Conservation (phyloP, 73 alveolate genomes). For the Effrenium voratum region DNA sequence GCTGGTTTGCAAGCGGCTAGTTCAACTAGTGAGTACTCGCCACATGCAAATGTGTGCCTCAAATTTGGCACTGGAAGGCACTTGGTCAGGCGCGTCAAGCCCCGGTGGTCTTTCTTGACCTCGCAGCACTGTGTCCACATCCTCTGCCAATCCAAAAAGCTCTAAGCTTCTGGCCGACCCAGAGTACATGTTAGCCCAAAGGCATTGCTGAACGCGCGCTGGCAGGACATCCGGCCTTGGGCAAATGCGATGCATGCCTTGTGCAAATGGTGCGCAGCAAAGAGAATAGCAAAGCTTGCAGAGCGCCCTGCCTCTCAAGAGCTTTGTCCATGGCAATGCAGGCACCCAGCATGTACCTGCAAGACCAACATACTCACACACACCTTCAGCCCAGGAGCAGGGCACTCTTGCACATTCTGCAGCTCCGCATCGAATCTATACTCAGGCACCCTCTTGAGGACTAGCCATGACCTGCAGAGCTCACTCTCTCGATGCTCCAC, state of each 20-base stretch:
- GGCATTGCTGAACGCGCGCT: constrained; percentile 83
- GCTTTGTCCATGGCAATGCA: constrained; percentile 93
- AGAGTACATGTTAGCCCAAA: constrained; percentile 89
- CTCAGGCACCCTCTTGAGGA: constrained; percentile 79
- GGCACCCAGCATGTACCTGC: constrained; percentile 87
- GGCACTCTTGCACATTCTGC: constrained; percentile 80
- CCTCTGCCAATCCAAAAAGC: not conserved
- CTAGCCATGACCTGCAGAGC: constrained; percentile 63
- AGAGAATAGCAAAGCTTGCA: not conserved
- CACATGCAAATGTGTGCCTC: no score
- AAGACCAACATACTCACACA: not conserved
- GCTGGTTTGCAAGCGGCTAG: no score
- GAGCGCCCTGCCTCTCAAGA: constrained; percentile 35
- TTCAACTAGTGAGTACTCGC: no score
- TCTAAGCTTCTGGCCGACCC: constrained; percentile 28
- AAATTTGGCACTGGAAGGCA: constrained; percentile 4
- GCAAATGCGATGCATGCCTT: no score
- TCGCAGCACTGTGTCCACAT: not conserved
- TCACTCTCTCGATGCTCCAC: not conserved
- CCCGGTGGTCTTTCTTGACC: constrained; percentile 86
- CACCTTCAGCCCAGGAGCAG: not conserved
- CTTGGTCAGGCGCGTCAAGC: constrained; percentile 78
- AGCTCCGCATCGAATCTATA: constrained; percentile 88
- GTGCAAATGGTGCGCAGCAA: no score
- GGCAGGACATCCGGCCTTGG: constrained; percentile 91